A percentile compares a stretch with the other conserved stretches of the same genome.
These are phyloP conservation scores for Ophiostoma ulmi DNA, from an alignment of 2,329 filamentous ascomycete genomes.

Conservation along the genomic window DNA sequence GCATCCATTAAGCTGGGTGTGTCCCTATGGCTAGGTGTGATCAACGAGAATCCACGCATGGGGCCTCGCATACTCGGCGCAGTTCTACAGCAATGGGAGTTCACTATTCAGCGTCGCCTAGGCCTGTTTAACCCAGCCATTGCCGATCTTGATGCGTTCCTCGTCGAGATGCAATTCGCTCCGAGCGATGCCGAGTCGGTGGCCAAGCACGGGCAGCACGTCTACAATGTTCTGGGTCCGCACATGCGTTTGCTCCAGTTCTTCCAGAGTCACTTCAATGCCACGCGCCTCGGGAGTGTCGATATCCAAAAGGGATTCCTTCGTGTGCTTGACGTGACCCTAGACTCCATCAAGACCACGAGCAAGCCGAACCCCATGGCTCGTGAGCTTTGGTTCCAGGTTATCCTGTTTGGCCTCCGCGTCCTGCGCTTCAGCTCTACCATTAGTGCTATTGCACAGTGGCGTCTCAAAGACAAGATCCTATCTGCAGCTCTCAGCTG, in stretches of 20 bases:
- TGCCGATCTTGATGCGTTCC: slow-evolving; percentile 80
- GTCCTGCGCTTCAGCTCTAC: slow-evolving; percentile 69
- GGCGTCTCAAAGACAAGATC: slow-evolving; percentile 83
- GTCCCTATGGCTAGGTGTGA: slow-evolving; percentile 92
- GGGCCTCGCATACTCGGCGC: slow-evolving; percentile 81
- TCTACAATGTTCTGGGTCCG: slow-evolving; percentile 78
- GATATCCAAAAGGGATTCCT: slow-evolving; percentile 78
- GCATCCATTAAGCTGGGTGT: slow-evolving; percentile 93
- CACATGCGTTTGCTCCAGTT: slow-evolving; percentile 84
- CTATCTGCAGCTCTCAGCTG: slow-evolving; percentile 80
- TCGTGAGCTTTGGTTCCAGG: slow-evolving; percentile 84
- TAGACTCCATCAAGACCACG: slow-evolving; percentile 62
- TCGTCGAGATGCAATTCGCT: slow-evolving; percentile 83
- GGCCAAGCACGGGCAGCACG: slow-evolving; percentile 67
- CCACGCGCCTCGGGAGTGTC: slow-evolving; percentile 75
- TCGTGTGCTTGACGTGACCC: slow-evolving; percentile 72
- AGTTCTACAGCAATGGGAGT: slow-evolving; percentile 87
- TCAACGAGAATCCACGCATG: slow-evolving; percentile 88
- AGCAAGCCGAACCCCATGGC: slow-evolving; percentile 78
- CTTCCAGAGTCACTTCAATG: slow-evolving; percentile 89
- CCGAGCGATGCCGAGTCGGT: slow-evolving; percentile 77
- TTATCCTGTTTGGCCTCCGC: slow-evolving; percentile 74
- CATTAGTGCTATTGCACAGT: slow-evolving; percentile 59
- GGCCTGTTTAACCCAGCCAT: slow-evolving; percentile 76
- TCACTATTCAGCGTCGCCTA: slow-evolving; percentile 67